phyloP scores from a whole-genome alignment of 371 early-diverging fungal species.

The Neoconidiobolus thromboides region DNA sequence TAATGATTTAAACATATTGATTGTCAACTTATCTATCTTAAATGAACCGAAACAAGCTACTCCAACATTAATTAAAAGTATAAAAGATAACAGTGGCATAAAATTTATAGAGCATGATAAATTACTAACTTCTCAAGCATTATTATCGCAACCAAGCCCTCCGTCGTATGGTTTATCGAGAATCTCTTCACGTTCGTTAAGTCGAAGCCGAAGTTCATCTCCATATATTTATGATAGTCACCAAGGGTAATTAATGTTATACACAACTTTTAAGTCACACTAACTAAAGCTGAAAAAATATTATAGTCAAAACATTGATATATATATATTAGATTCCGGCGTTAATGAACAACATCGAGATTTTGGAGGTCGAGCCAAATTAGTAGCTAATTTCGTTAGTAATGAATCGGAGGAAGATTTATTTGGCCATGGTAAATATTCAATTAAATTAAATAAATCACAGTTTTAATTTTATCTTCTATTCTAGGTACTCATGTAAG shows the following conservation, averaged over 20 bases:
- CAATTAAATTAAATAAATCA: too few relatives aligned
- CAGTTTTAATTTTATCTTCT: too few relatives aligned
- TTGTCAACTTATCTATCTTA: too few relatives aligned
- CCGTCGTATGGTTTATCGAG: not conserved
- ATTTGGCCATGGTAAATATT: constrained; percentile 20
- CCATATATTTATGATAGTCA: not conserved
- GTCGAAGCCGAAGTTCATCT: too few relatives aligned
- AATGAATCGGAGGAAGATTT: constrained; percentile 22
- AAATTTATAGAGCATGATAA: too few relatives aligned
- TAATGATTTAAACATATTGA: too few relatives aligned
- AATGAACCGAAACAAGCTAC: too few relatives aligned
- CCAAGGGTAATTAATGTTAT: not conserved
- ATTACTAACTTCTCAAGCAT: too few relatives aligned
- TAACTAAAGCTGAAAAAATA: not conserved
- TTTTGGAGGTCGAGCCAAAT: constrained; percentile 56
- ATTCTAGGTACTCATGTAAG: constrained; percentile 41
- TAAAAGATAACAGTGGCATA: too few relatives aligned
- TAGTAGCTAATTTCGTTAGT: constrained; percentile 43
- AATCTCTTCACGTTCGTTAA: not conserved
- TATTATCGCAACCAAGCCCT: not conserved
- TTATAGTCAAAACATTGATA: constrained; percentile 23
- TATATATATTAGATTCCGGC: constrained; percentile 58
- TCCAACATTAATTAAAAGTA: too few relatives aligned
- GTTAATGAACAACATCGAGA: constrained; percentile 50
- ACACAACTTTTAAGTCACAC: too few relatives aligned